These are phyloP conservation scores for Phialophora verrucosa DNA, from an alignment of 2,329 filamentous ascomycete genomes.

Conservation along the genomic window DNA sequence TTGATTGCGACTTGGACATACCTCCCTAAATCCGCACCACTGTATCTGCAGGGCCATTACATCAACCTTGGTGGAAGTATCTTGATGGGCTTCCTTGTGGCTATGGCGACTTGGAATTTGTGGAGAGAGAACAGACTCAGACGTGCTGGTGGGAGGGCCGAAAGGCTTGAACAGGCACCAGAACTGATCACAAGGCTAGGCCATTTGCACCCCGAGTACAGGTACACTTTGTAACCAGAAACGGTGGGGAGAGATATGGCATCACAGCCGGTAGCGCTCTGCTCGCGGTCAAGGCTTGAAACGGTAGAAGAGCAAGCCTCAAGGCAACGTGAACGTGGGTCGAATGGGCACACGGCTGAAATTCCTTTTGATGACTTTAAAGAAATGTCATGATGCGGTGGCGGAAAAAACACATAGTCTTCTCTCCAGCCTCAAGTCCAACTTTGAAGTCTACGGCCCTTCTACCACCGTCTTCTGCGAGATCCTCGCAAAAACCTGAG, in stretches of 20 bases:
- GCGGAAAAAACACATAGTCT: neutral
- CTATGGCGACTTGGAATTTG: neutral
- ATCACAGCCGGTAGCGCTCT: neutral
- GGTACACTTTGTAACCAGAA: conserved; percentile 7
- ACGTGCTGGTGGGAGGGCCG: conserved; percentile 5
- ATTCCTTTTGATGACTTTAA: neutral
- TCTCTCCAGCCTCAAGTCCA: neutral
- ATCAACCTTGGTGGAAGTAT: neutral
- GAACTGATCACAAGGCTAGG: neutral
- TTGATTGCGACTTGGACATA: conserved; percentile 19
- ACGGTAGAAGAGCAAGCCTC: neutral
- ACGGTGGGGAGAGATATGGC: neutral
- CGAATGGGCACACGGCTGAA: too few relatives aligned
- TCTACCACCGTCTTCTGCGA: neutral
- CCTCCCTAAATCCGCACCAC: neutral
- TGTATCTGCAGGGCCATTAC: conserved; percentile 8
- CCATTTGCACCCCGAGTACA: conserved; percentile 19
- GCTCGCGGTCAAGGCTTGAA: neutral
- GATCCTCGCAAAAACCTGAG: neutral
- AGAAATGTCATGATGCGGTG: neutral
- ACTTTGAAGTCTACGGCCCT: neutral
- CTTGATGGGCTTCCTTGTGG: neutral
- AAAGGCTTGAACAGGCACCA: neutral
- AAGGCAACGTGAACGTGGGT: neutral
- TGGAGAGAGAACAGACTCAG: conserved; percentile 13